A percentile compares a stretch with the other conserved stretches of the same genome.
Conservation (phyloP, 768 basidiomycete genomes). For the Naganishia vaughanmartiniae region DNA sequence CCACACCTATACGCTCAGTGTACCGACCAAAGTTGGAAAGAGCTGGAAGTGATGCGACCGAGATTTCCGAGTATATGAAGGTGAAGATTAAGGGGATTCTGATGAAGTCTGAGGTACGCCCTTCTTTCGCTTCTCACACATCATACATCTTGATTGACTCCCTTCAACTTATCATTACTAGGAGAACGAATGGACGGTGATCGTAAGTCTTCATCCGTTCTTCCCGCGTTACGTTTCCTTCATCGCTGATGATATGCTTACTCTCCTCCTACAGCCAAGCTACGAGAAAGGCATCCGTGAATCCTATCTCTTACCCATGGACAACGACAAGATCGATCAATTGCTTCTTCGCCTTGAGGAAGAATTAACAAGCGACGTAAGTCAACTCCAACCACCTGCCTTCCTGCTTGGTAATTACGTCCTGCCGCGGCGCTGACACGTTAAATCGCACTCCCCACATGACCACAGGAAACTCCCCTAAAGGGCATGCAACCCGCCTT, state of each 20-base stretch:
- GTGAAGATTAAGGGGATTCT: neutral
- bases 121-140: too few species aligned
- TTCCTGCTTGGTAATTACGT: too few species aligned
- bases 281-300: neutral
- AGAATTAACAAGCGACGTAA: neutral
- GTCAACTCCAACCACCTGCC: neutral
- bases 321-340: conserved; percentile 1
- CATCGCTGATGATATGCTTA: too few species aligned
- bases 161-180: neutral
- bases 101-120: neutral
- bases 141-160: neutral
- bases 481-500: neutral
- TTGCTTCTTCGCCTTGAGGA: neutral
- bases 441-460: neutral
- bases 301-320: neutral
- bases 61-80: conserved; percentile 1
- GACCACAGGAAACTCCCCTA: neutral
- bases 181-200: neutral
- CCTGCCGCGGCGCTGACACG: too few species aligned
- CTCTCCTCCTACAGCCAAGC: conserved; percentile 9
- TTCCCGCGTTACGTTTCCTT: too few species aligned
- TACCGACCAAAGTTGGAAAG: neutral
- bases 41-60: conserved; percentile 6
- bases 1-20: neutral
- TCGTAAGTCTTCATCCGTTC: neutral